Evolutionary conservation across 2,329 filamentous ascomycete genomes (phyloP), one percentile per base, ranked within the genome.

Genomic region (Penicillium sp.): DNA sequence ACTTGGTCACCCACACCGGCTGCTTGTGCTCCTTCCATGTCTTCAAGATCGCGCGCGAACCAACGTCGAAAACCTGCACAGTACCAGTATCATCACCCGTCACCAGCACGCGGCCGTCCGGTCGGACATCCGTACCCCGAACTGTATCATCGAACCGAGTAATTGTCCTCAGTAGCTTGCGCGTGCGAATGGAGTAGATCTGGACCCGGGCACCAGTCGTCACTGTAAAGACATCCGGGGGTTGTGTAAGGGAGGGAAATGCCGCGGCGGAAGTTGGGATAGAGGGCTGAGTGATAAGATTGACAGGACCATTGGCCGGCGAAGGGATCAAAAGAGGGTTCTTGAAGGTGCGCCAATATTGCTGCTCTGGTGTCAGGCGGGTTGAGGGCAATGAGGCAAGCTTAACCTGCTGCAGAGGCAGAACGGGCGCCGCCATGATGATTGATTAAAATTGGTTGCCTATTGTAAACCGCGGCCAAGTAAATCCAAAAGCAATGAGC

Each of bases 1-100:
- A 98, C 69, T 86, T 86, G 40, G 90, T 92, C 23, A 86, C 83
- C 86, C 92, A 96, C 23, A 95, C 89, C 12, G 93, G 89, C 77
- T 95, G 91, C 74, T 90, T 91, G 75, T 97, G 92, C 60, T 91
- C 83, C 56, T 86, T 84, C 92, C 93, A 98, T 44, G 92, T 96
- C 76, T 93, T 92, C 62, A 98, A 75, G 58, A 98, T 95, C 3
- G 90, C 90, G 56, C 93, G 81, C 49, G 90, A 92, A 66, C 80
- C 84, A 44, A 95, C 83, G 66, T 98, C 93, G 66, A 97, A 98
- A 10, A 96, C 90, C 72, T 98, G 95, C 59, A 98, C 88, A 54
- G 86, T 84, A 49, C 95, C 95, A 35, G 83, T 87, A 67, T 96
- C 92, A 61, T 96, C 92, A 62, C 92, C 92, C 28, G 92, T 90